phyloP scores from a whole-genome alignment of 176 grass and related monocot genomes.

The Aegilops bicornis region DNA sequence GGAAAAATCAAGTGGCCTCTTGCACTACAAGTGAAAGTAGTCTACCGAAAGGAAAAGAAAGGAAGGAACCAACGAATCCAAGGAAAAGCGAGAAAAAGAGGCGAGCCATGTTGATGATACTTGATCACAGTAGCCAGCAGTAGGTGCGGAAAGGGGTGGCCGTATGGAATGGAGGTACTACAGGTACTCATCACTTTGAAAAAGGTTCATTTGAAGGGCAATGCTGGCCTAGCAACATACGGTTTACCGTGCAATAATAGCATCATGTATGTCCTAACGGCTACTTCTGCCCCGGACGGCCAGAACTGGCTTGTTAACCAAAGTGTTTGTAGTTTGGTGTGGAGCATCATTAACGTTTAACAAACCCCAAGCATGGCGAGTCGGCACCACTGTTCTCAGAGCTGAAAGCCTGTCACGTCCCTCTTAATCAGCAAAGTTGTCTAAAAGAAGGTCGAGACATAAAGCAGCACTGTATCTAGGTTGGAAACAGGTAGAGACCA shows the following conservation, averaged over 20 bases:
- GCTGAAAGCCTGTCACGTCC: background rate
- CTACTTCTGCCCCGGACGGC: background rate
- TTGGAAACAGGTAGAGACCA: background rate
- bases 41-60: too few relatives aligned
- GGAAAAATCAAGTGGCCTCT: background rate
- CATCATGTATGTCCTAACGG: constrained; percentile 11
- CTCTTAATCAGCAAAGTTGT: background rate
- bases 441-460: background rate
- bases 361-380: background rate
- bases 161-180: background rate
- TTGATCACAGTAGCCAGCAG: background rate
- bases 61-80: background rate
- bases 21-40: too few relatives aligned
- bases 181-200: background rate
- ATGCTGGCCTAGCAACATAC: background rate
- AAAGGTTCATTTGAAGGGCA: background rate
- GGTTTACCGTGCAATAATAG: constrained; percentile 37
- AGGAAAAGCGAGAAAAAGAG: background rate
- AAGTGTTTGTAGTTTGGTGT: background rate
- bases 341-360: background rate
- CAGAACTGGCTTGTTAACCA: background rate
- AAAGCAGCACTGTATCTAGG: constrained; percentile 7
- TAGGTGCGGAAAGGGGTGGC: background rate
- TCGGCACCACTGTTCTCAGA: background rate
- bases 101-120: constrained; percentile 13